Evolutionary conservation across 2,329 filamentous ascomycete genomes (phyloP), one percentile per base, ranked within the genome.

Genomic region (Cladosporium sp.): DNA sequence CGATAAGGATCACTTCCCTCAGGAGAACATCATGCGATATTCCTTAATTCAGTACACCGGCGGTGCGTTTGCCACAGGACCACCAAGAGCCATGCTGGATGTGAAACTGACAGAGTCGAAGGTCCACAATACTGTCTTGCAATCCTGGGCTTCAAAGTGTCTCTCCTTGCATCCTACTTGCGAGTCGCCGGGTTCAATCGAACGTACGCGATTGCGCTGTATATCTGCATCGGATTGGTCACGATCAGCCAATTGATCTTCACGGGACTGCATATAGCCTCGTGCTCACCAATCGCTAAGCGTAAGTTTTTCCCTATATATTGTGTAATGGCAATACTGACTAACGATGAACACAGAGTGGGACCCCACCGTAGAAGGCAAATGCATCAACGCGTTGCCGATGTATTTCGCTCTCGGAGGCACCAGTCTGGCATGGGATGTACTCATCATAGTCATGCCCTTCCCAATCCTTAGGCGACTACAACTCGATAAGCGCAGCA

Each of bases 401-500:
- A 56, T 65, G 32, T 67, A 67, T 57, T 67, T 66, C 30, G 60
- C 48, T 7, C 60, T 63, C 8, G 60, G 60, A 23, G 67, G 67
- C 5, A 67, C 60, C 5, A 68, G 67, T 46, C 63, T 68, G 2
- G 67, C 61, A 16, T 68, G 65, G 39, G 67, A 68, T 25, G 32
- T 68, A n/a, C 34, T 68, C 13, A 68, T 68, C 39, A 68, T 68
- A 56, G 53, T 64, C 21, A 64, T 68, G 28, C 67, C 67, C 5
- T 68, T 68, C 56, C 67, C 67, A 21, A 67, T 67, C 2, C 59
- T 68, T 6, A 48, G 56, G 10, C 58, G 65, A 61, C 60, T 70
- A 64, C 64, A 71, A 49, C 66, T 72, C 26, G 67, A 71, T 36
- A 65, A 62, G 23, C 59, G 67, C 14, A 71, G 72, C 67, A 73